A percentile compares a stretch with the other conserved stretches of the same genome.
Conservation (phyloP, 2,329 filamentous ascomycete genomes). For the Phaeoacremonium minimum region DNA sequence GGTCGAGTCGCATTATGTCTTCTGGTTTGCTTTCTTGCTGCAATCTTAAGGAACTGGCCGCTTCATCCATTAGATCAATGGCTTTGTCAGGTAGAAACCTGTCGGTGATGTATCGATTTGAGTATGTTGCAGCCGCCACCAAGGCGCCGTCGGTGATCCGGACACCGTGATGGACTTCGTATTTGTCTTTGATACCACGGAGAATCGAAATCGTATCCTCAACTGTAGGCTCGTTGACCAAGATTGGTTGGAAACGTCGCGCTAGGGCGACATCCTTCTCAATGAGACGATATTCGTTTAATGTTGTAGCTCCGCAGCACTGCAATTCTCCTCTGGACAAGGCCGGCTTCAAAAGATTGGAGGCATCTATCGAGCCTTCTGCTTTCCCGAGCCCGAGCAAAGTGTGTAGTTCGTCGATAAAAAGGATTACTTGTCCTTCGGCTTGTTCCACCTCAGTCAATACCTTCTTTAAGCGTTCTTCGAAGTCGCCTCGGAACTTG, state of each 20-base stretch:
- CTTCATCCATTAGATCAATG: conserved; percentile 95
- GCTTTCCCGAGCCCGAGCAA: conserved; percentile 89
- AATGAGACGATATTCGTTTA: conserved; percentile 88
- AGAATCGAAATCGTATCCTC: conserved; percentile 93
- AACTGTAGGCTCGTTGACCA: conserved; percentile 87
- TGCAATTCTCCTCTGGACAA: conserved; percentile 90
- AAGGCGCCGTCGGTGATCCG: conserved; percentile 88
- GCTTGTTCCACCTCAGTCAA: conserved; percentile 88
- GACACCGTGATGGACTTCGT: conserved; percentile 95
- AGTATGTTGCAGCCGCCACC: conserved; percentile 86
- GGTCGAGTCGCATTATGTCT: conserved; percentile 85
- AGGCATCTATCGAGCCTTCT: conserved; percentile 94
- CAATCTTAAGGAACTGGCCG: conserved; percentile 80
- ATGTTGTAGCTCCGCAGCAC: conserved; percentile 90
- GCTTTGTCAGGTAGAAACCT: conserved; percentile 95
- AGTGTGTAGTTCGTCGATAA: conserved; percentile 92
- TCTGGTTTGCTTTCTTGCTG: conserved; percentile 98
- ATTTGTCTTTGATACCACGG: conserved; percentile 93
- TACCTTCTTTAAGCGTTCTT: conserved; percentile 87
- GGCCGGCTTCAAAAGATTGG: conserved; percentile 89
- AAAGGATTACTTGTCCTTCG: conserved; percentile 84
- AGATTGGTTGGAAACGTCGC: conserved; percentile 87
- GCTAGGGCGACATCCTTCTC: conserved; percentile 95
- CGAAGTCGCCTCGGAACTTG: conserved; percentile 94
- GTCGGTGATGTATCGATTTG: conserved; percentile 95